phyloP scores from a whole-genome alignment of 2,329 filamentous ascomycete genomes.

The Arthrinium phaeospermum region DNA sequence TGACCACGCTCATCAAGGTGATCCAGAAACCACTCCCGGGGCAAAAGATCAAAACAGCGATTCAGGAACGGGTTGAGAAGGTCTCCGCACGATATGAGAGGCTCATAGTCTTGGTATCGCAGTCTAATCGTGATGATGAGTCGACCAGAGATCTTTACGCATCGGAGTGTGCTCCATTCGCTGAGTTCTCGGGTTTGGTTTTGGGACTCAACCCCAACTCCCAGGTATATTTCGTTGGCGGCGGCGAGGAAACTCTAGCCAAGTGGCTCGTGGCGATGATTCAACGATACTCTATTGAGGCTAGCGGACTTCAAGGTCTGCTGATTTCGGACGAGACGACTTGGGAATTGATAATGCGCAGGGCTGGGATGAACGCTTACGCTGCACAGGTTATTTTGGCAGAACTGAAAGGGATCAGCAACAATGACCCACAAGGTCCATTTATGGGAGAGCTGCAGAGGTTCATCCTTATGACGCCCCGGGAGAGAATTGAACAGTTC shows the following conservation, averaged over 20 bases:
- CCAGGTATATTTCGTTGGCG: slow-evolving; percentile 54
- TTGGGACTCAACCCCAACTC: slow-evolving; percentile 46
- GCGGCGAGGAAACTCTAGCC: slow-evolving; percentile 54
- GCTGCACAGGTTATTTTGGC: slow-evolving; percentile 70
- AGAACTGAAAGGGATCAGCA: slow-evolving; percentile 45
- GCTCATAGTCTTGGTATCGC: slow-evolving; percentile 72
- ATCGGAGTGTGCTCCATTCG: slow-evolving; percentile 52
- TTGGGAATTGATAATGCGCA: slow-evolving; percentile 72
- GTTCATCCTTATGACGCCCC: slow-evolving; percentile 62
- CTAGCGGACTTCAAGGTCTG: slow-evolving; percentile 30
- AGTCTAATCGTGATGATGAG: slow-evolving; percentile 51
- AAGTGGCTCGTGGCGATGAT: slow-evolving; percentile 62
- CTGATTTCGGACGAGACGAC: slow-evolving; percentile 63
- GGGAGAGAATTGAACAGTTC: slow-evolving; percentile 57
- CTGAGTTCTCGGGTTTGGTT: slow-evolving; percentile 57
- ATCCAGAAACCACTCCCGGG: slow-evolving; percentile 76
- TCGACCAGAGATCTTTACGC: slow-evolving; percentile 43
- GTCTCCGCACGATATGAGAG: slow-evolving; percentile 68
- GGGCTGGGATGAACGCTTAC: slow-evolving; percentile 71
- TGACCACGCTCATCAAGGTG: slow-evolving; percentile 73
- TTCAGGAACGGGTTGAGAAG: slow-evolving; percentile 60
- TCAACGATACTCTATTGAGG: slow-evolving; percentile 46
- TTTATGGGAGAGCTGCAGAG: slow-evolving; percentile 46
- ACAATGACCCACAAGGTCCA: slow-evolving; percentile 25
- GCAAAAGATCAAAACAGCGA: slow-evolving; percentile 49